Evolutionary conservation across 441 rosid species (phyloP).

Genomic region (Croton setiger): DNA sequence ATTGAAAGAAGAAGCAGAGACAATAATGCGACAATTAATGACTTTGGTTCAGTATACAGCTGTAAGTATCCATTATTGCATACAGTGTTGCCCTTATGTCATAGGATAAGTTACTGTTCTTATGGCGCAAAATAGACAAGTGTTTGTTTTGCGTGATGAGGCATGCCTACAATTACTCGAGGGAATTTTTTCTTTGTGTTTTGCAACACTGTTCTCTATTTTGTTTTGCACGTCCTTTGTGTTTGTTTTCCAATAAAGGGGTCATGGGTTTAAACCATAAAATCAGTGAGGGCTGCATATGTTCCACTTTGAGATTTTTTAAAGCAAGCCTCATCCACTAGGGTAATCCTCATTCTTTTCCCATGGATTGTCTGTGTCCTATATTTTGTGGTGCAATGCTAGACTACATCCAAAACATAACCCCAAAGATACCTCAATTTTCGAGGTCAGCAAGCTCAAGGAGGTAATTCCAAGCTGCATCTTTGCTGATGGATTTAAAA

Average conservation of each 20-base stretch:
- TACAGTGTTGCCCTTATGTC: neutral
- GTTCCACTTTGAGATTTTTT: neutral
- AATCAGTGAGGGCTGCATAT: neutral
- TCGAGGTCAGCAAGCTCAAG: neutral
- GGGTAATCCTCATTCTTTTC: neutral
- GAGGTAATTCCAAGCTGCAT: neutral
- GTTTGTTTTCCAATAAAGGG: neutral
- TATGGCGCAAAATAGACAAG: neutral
- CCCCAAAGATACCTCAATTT: neutral
- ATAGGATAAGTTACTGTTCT: neutral
- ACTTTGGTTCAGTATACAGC: conserved; percentile 83
- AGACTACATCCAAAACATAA: neutral
- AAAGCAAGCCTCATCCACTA: neutral
- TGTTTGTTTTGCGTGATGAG: conserved; percentile 6
- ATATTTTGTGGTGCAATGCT: neutral
- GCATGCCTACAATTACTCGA: neutral
- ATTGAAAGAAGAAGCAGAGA: conserved; percentile 82
- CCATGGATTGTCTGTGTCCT: neutral
- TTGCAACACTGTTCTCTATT: neutral
- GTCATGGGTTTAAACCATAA: neutral
- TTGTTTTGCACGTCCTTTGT: neutral
- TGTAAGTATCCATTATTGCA: conserved; percentile 45
- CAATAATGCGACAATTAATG: conserved; percentile 72
- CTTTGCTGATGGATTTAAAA: neutral
- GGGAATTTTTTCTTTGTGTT: neutral